phyloP scores from a whole-genome alignment of 2,329 filamentous ascomycete species.

The Monilinia fructigena region DNA sequence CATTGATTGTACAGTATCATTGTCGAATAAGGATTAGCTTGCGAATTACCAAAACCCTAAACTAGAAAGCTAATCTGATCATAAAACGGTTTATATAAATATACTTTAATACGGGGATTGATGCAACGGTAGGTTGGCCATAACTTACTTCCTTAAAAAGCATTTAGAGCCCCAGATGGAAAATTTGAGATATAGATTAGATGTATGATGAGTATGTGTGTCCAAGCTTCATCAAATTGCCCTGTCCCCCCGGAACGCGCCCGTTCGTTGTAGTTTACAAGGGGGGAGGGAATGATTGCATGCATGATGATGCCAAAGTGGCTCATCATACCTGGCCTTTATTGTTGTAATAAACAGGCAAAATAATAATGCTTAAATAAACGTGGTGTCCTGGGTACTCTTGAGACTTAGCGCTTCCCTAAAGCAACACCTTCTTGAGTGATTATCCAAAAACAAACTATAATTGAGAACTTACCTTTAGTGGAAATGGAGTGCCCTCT shows the following conservation, averaged over 20 bases:
- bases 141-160: background rate
- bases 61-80: background rate
- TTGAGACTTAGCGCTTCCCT: constrained; percentile 25
- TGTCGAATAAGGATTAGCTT: background rate
- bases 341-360: constrained; percentile 20
- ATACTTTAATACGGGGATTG: background rate
- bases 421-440: constrained; percentile 9
- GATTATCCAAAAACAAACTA: background rate
- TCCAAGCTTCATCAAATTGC: constrained; percentile 28
- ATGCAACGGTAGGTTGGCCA: background rate
- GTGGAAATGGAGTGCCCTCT: no score
- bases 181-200: no score
- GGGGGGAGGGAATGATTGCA: constrained; percentile 21
- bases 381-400: constrained; percentile 31
- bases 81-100: background rate
- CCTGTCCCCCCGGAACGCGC: constrained; percentile 21
- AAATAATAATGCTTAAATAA: constrained; percentile 25
- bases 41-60: background rate
- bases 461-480: no score
- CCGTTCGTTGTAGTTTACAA: constrained; percentile 14
- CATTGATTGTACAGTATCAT: background rate
- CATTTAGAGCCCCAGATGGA: background rate
- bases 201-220: constrained; percentile 17
- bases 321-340: constrained; percentile 27
- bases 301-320: constrained; percentile 34